Evolutionary conservation across 257 asterid species (phyloP).

Genomic region (Solanum dulcamara): DNA sequence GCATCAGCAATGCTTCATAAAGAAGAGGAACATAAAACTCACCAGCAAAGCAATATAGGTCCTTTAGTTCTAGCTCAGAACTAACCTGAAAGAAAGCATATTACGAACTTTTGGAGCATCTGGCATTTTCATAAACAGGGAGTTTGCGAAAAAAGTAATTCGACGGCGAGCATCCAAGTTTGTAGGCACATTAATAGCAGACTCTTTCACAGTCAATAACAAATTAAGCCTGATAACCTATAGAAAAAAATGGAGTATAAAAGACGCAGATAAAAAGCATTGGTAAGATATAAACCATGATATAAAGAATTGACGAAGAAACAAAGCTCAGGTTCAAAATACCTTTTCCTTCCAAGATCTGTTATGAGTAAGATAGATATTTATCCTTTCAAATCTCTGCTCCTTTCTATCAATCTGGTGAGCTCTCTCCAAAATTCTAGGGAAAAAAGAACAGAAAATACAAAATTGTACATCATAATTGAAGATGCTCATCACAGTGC

Average conservation of each 20-base stretch:
- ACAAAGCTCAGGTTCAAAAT: conserved; percentile 1
- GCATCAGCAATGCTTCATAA: not conserved
- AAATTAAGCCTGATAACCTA: conserved; percentile 95
- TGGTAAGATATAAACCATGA: not conserved
- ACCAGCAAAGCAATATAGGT: not conserved
- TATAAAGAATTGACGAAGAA: not conserved
- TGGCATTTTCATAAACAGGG: conserved; percentile 95
- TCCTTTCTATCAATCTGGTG: conserved; percentile 34
- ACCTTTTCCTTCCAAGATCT: conserved; percentile 94
- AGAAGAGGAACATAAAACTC: conserved; percentile 6
- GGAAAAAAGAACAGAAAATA: conserved; percentile 9
- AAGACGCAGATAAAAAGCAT: not conserved
- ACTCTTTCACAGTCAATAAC: conserved; percentile 92
- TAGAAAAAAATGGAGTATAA: conserved; percentile 2
- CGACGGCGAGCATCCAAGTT: conserved; percentile 95
- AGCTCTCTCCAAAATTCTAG: conserved; percentile 46
- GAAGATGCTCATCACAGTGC: not conserved
- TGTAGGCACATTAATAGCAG: conserved; percentile 89
- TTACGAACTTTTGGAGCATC: conserved; percentile 89
- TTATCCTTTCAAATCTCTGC: conserved; percentile 68
- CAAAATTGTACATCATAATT: conserved; percentile 5
- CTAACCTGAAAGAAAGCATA: conserved; percentile 96
- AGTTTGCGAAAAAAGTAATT: conserved; percentile 88
- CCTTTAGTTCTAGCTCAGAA: conserved; percentile 12
- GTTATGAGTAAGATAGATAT: conserved; percentile 36